A percentile compares a stretch with the other conserved stretches of the same genome.
Evolutionary conservation across 257 asterid species (phyloP).

Genomic region (Fraxinus anomala): DNA sequence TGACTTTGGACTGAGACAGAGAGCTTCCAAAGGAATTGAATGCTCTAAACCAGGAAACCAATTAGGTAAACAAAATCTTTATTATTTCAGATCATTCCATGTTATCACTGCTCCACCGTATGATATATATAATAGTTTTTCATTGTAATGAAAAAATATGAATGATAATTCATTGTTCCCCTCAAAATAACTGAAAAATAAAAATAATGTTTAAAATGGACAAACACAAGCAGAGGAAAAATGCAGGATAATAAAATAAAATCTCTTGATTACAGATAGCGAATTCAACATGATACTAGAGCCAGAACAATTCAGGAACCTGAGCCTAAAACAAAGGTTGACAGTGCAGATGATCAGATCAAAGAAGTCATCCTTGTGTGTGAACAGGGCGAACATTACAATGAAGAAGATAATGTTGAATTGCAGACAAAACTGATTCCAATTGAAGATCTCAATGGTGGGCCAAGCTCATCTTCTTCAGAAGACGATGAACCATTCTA

Average conservation of each 20-base stretch:
- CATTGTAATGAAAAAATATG: not conserved
- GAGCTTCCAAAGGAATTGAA: slow-evolving; percentile 18
- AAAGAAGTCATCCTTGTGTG: slow-evolving; percentile 34
- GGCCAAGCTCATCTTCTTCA: slow-evolving; percentile 47
- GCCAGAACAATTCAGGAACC: slow-evolving; percentile 36
- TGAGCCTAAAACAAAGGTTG: slow-evolving; percentile 31
- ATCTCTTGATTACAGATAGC: slow-evolving; percentile 33
- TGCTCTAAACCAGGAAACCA: slow-evolving; percentile 27
- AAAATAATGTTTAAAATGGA: not conserved
- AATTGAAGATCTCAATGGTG: slow-evolving; percentile 27
- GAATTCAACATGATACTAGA: slow-evolving; percentile 35
- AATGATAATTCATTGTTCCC: not conserved
- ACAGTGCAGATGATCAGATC: slow-evolving; percentile 37
- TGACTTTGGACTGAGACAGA: slow-evolving; percentile 32
- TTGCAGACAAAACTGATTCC: slow-evolving; percentile 27
- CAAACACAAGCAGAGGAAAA: not conserved
- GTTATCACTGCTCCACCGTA: not conserved
- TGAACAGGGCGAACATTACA: not conserved
- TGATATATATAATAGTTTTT: not conserved
- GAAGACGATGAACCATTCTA: slow-evolving; percentile 50
- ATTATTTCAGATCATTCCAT: not conserved
- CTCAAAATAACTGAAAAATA: too few relatives aligned
- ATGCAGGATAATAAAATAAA: not conserved
- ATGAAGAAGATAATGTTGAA: slow-evolving; percentile 25
- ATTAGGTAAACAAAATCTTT: slow-evolving; percentile 40